Conservation (phyloP, 2,329 filamentous ascomycete genomes). For the Thielaviopsis populi region DNA sequence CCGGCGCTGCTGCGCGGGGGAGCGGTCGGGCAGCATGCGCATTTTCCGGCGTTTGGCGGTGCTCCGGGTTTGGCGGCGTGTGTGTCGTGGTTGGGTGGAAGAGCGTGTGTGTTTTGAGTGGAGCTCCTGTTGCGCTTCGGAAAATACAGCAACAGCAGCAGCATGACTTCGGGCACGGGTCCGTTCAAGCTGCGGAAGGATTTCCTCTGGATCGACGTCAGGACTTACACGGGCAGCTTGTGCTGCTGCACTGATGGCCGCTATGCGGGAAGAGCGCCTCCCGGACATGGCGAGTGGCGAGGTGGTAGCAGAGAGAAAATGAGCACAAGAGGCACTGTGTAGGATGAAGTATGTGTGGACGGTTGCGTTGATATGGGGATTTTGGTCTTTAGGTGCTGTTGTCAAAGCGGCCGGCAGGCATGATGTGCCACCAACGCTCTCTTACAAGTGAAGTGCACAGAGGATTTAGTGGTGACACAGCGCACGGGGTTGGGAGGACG, state of each 20-base stretch:
- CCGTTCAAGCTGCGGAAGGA: conserved; percentile 11
- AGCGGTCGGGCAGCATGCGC: not conserved
- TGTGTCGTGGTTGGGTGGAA: not conserved
- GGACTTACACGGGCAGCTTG: not conserved
- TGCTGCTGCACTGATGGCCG: not conserved
- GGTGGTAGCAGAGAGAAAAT: not conserved
- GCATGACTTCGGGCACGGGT: conserved; percentile 13
- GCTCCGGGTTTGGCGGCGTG: conserved; percentile 2
- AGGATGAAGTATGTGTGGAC: no score
- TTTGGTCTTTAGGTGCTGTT: no score
- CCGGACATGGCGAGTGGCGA: not conserved
- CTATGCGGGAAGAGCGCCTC: conserved; percentile 7
- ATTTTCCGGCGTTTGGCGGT: conserved; percentile 2
- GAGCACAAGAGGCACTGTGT: not conserved
- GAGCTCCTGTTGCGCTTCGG: not conserved
- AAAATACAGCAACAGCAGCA: conserved; percentile 7
- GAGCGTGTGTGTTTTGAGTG: not conserved
- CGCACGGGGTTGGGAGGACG: no score
- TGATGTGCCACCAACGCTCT: no score
- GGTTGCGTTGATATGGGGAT: no score
- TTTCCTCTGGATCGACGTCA: not conserved
- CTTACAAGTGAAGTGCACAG: no score
- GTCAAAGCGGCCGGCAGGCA: no score
- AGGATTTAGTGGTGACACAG: no score
- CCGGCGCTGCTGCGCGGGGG: not conserved